Base-by-base conservation (phyloP, 345 rosid genomes). In the Mercurialis annua region DNA sequence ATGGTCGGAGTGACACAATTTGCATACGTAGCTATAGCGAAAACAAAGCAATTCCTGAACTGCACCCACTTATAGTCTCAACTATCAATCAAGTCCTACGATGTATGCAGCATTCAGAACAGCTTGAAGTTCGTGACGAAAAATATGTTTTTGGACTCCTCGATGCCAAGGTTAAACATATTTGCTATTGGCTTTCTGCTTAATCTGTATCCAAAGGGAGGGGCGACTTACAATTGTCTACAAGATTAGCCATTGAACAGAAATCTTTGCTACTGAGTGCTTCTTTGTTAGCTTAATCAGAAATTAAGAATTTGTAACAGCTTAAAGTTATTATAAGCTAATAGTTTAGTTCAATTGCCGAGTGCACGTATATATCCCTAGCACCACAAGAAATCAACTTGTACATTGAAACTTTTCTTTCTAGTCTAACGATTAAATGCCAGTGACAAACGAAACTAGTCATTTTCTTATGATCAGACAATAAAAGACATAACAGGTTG, bases 1-100 rank as follows among this genome's bases (percentile, higher is more conserved):
- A 90, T 67, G 97, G 98, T 14, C 86, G 97, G 29, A 96, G 96
- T 20, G 98, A 90, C 78, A 88, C 94, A 8, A 76, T 88, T 72
- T 87, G 94, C 73, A 48, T 93, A 60, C 89, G 92, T 14, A 69
- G 84, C 68, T 73, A 80, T 65, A 52, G 74, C 16, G 89, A 88
- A 36, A 78, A 57, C 48, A 83, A 81, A 71, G 68, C 89, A 24
- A 63, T 81, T 59, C 62, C 80, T 9, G 88, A 87, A 70, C 73
- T 85, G 52, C 84, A 81, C 66, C 80, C 83, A 0, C 80, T 89
- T n/a, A 60, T 73, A 20, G 72, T 78, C 50, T 64, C 87, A 29
- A 80, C 76, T 78, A 43, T 64, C 85, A 26, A 80, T 74, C 15
- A 78, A 79, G 79, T 73, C 78, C 36, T 75, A 82, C 4, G 80